Percentiles rank a stretch among this genome's conserved stretches.
Evolutionary conservation across 2,329 filamentous ascomycete genomes (phyloP).

Genomic region (Clonostachys rhizophaga): DNA sequence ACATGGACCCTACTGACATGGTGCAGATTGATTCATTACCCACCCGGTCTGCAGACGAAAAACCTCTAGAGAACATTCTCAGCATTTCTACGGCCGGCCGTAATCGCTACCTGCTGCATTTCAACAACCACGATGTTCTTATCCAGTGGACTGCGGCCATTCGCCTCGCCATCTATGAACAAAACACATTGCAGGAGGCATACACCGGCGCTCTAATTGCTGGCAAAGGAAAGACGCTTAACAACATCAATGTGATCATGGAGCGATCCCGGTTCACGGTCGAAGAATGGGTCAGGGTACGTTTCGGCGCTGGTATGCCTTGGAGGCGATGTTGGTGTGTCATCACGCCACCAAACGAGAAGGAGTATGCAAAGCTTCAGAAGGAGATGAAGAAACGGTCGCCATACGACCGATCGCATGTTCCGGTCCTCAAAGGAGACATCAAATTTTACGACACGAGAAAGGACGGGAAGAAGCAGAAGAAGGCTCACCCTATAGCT

Average conservation of each 20-base stretch:
- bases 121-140: slow-evolving; percentile 89
- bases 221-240: slow-evolving; percentile 83
- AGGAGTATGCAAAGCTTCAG: slow-evolving; percentile 78
- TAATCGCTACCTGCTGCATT: slow-evolving; percentile 93
- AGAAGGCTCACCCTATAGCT: slow-evolving; percentile 86
- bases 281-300: slow-evolving; percentile 91
- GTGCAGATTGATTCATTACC: slow-evolving; percentile 80
- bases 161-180: slow-evolving; percentile 88
- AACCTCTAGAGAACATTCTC: slow-evolving; percentile 87
- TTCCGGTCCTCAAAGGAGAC: slow-evolving; percentile 71
- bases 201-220: slow-evolving; percentile 96
- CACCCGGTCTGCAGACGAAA: slow-evolving; percentile 70
- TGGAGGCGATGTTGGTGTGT: slow-evolving; percentile 98
- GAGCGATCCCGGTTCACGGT: slow-evolving; percentile 71
- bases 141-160: slow-evolving; percentile 96
- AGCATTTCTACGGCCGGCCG: slow-evolving; percentile 93
- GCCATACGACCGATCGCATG: slow-evolving; percentile 70
- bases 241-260: slow-evolving; percentile 88
- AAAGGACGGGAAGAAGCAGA: slow-evolving; percentile 74
- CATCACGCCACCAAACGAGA: slow-evolving; percentile 87
- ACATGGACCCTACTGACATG: slow-evolving; percentile 4
- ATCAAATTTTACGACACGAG: slow-evolving; percentile 92
- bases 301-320: slow-evolving; percentile 91
- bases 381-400: slow-evolving; percentile 80
- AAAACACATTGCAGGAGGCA: slow-evolving; percentile 87